Evolutionary conservation across 257 asterid species (phyloP).

Genomic region (Lavandula angustifolia): DNA sequence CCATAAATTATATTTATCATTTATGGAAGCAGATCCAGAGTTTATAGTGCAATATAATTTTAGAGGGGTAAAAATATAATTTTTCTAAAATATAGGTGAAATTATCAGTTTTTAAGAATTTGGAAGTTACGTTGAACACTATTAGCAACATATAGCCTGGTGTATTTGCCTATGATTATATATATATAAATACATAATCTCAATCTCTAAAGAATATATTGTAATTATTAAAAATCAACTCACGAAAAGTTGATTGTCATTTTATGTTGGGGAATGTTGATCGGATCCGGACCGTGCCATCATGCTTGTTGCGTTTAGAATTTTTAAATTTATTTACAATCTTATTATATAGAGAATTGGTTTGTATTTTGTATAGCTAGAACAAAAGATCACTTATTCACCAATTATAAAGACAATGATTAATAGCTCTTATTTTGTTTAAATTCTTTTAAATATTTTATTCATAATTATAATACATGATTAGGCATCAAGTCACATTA

Average conservation of each 20-base stretch:
- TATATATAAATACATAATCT: too few species aligned
- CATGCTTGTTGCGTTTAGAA: constrained; percentile 26
- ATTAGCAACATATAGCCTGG: too few species aligned
- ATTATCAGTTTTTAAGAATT: too few species aligned
- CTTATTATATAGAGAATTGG: not conserved
- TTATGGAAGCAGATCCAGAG: too few species aligned
- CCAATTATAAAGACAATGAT: not conserved
- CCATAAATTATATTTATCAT: too few species aligned
- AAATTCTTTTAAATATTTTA: not conserved
- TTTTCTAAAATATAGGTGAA: too few species aligned
- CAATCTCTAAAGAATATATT: too few species aligned
- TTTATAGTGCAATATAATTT: too few species aligned
- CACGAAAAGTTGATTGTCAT: constrained; percentile 32
- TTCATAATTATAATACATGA: not conserved
- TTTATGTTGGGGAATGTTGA: constrained; percentile 5
- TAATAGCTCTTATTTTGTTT: not conserved
- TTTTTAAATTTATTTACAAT: not conserved
- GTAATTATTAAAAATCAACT: constrained; percentile 26
- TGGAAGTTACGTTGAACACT: too few species aligned
- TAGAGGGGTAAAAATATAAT: too few species aligned
- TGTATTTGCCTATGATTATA: too few species aligned
- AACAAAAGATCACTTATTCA: not conserved
- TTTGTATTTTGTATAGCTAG: not conserved
- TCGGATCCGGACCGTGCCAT: not conserved
- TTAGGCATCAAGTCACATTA: not conserved